These are phyloP conservation scores for Xylaria scruposa DNA, from an alignment of 495 filamentous ascomycete genomes.

Conservation along the genomic window DNA sequence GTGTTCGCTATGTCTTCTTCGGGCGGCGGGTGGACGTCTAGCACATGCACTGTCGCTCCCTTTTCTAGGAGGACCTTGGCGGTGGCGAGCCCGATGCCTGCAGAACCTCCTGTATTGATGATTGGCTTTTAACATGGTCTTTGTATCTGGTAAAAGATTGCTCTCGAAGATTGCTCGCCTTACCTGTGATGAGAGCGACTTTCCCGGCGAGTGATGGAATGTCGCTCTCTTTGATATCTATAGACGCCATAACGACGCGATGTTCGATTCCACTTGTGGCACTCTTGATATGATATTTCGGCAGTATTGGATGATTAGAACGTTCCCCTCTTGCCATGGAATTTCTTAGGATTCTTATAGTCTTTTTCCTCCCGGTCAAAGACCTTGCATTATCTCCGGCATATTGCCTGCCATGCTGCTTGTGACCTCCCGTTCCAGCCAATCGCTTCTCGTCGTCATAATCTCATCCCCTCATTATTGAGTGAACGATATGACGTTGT, in stretches of 20 bases:
- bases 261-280: neutral
- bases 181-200: conserved; percentile 27
- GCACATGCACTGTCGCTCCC: conserved; percentile 25
- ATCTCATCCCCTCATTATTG: neutral
- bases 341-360: neutral
- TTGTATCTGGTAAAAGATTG: neutral
- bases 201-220: conserved; percentile 20
- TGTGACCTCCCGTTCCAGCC: neutral
- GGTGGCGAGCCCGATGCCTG: conserved; percentile 24
- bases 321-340: neutral
- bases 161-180: neutral
- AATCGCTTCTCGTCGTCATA: neutral
- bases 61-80: conserved; percentile 21
- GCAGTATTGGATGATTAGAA: neutral
- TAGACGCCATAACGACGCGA: conserved; percentile 15
- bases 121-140: neutral
- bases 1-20: neutral
- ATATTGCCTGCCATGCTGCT: neutral
- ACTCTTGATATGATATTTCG: neutral
- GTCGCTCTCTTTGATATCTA: conserved; percentile 12
- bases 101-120: conserved; percentile 10
- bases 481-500: neutral
- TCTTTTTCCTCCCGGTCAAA: neutral
- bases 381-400: neutral
- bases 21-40: conserved; percentile 15